Percentiles rank a stretch among this genome's conserved stretches.
Conservation (phyloP, 768 basidiomycete genomes). For the Amanita molliuscula region DNA sequence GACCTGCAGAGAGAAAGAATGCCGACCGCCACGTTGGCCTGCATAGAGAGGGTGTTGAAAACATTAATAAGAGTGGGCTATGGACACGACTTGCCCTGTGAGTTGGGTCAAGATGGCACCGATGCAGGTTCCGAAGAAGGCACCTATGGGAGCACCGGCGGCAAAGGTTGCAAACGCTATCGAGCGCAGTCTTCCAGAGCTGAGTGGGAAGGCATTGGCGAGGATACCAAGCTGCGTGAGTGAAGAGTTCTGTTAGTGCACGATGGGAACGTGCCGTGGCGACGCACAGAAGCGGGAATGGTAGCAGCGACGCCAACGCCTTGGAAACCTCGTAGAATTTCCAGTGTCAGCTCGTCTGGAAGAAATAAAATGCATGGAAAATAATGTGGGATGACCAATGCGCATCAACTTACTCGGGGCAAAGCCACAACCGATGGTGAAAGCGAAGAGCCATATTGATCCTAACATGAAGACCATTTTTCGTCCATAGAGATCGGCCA, state of each 20-base stretch:
- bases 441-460: constrained; percentile 37
- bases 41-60: no score
- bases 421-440: constrained; percentile 59
- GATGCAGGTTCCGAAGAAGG: constrained; percentile 54
- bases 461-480: constrained; percentile 60
- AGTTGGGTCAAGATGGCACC: constrained; percentile 66
- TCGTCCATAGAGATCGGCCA: constrained; percentile 74
- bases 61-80: no score
- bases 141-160: constrained; percentile 79
- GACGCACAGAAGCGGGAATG: constrained; percentile 56
- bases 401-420: constrained; percentile 27
- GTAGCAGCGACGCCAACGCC: constrained; percentile 74
- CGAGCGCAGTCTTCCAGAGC: constrained; percentile 48
- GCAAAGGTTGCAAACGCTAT: constrained; percentile 78
- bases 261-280: not conserved
- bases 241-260: not conserved
- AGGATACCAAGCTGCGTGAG: constrained; percentile 67
- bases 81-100: constrained; percentile 28
- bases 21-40: constrained; percentile 29
- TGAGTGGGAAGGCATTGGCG: constrained; percentile 58
- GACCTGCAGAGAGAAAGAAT: constrained; percentile 46
- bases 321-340: constrained; percentile 67
- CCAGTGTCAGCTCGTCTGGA: constrained; percentile 48
- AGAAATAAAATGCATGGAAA: not conserved
- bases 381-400: not conserved